Base-by-base conservation (phyloP, 306 rosid genomes). In the Pterocarpus santalinus region DNA sequence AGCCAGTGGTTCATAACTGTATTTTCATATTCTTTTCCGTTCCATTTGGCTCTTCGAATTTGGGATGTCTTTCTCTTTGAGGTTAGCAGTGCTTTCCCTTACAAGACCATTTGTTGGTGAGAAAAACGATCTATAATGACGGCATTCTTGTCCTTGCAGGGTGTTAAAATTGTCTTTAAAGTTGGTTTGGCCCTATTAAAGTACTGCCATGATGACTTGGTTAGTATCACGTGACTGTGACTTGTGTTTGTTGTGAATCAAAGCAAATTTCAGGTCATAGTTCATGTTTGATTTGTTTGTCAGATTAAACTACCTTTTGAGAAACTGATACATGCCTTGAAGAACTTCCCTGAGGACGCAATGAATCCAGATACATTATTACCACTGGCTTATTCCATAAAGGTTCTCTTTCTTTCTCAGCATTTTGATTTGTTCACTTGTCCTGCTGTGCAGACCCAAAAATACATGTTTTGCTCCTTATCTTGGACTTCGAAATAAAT, bases 1-100 rank as follows among this genome's bases (percentile, higher is more conserved):
- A 95, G 99, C 85, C 99, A 95, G 82, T 95, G 99, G 99, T 95
- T 95, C 85, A 95, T 95, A 55, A 95, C 98, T 22, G 98, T 95
- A 78, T 95, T 95, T 88, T 92, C 99, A 46, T 93, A 95, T 85
- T 95, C 99, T 73, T 93, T 95, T 85, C 99, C 99, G 1, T 95
- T 95, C 89, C 98, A 92, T 85, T 85, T 95, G 84, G 98, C 99
- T 84, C 97, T 95, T 77, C 92, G 98, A 85, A 93, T 95, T 61
- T 95, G 99, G 99, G 99, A 95, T 80, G 99, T 93, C 63, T 95
- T 95, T 89, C 96, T 95, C 43, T 85, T 30, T 5, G 99, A 95
- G 99, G 98, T 95, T 86, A 79, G 98, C 69, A 22, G 46, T 73
- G 32, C 57, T 81, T 56, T 72, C 71, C 49, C 52, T 81, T 33